These are phyloP conservation scores for Aspergillus floridensis DNA, from an alignment of 2,329 filamentous ascomycete genomes.

Conservation along the genomic window DNA sequence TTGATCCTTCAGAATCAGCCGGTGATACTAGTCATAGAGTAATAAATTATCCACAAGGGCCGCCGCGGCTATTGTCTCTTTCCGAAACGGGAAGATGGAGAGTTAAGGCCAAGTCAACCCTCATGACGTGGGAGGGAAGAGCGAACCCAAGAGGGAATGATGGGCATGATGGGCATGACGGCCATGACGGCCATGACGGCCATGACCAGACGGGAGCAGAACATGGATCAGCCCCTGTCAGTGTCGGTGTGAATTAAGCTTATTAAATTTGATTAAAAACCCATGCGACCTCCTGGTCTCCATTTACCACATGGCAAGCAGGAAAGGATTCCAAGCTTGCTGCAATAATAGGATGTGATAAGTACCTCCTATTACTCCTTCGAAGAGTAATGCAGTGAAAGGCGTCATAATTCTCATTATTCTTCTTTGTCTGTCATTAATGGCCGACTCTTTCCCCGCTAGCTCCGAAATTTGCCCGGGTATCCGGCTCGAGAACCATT, in stretches of 20 bases:
- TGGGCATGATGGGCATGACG: not conserved
- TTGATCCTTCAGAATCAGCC: not conserved
- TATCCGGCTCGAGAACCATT: no score
- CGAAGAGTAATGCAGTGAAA: not conserved
- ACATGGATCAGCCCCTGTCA: not conserved
- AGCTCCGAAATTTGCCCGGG: no score
- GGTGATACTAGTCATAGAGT: not conserved
- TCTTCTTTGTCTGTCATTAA: no score
- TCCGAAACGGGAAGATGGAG: not conserved
- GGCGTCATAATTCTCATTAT: not conserved
- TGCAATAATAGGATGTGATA: not conserved
- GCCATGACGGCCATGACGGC: not conserved
- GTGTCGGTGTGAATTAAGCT: not conserved
- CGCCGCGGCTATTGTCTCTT: not conserved
- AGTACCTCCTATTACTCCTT: not conserved
- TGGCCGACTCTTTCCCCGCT: no score
- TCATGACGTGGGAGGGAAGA: not conserved
- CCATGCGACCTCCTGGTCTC: not conserved
- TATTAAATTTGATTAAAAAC: conserved; percentile 4
- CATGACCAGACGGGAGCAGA: not conserved
- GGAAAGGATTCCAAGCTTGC: not conserved
- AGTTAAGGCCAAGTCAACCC: not conserved
- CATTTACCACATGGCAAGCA: not conserved
- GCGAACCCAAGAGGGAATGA: not conserved
- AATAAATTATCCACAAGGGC: no score